Base-by-base conservation (phyloP, 164 flowering plant genomes). In the Protea cynaroides region DNA sequence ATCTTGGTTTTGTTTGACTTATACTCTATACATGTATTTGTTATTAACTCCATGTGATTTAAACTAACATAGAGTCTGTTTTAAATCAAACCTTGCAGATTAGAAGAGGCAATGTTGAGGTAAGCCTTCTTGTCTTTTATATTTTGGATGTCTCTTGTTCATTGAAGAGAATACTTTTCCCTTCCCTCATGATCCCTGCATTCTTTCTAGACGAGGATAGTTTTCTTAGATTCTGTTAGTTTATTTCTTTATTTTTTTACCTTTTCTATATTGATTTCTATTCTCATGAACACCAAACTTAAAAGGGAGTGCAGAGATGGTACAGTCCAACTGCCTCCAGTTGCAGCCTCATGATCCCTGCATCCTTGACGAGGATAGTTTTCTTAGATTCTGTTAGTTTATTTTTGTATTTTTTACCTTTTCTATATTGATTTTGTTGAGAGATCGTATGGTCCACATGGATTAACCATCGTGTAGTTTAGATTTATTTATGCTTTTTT, bases 31-130 rank as follows among this genome's bases (percentile, higher is more conserved):
- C 34, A n/a, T n/a, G n/a, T n/a, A n/a, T n/a, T n/a, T n/a, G n/a
- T n/a, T n/a, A n/a, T n/a, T 29, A 29, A 15, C 8, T 44, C 12
- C 8, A 7, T 36, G 10, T 18, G 15, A 12, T 40, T 17, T 4
- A n/a, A 58, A 51, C 25, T 59, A 29, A 46, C 56, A 64, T 14
- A 29, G 34, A 29, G n/a, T 49, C 51, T 52, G 17, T 72, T 54
- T 12, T 23, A 55, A 23, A 67, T 36, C 0, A 17, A n/a, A 44
- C 66, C 71, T 59, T 78, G 73, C 89, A 90, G 95, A 79, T 90
- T 18, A 82, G 67, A 74, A 80, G 89, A 71, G 97, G 97, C 11
- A 71, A 76, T 67, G 87, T 83, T 14, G 86, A 88, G 88, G 95
- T 90, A 75, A 75, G 67, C 18, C 14, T 38, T 19, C 51, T 29